Conservation (phyloP, 176 grass and related monocot species). For the Avena sativa region DNA sequence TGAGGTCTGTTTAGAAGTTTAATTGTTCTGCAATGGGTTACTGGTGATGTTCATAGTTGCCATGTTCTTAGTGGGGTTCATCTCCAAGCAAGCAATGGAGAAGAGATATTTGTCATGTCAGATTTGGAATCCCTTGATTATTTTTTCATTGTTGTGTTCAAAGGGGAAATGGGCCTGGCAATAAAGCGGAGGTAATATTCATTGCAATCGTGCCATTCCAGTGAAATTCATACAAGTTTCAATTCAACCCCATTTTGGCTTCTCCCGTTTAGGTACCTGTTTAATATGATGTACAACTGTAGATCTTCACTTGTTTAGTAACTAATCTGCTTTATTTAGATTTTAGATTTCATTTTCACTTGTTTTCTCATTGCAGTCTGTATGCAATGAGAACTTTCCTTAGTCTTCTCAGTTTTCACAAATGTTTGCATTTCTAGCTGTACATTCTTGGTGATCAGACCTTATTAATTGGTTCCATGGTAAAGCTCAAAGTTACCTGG, state of each 20-base stretch:
- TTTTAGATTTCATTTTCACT: neutral
- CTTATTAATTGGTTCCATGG: neutral
- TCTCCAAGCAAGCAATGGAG: conserved; percentile 48
- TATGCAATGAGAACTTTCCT: neutral
- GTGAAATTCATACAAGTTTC: conserved; percentile 34
- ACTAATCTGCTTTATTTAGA: neutral
- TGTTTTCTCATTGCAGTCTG: neutral
- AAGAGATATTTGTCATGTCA: conserved; percentile 27
- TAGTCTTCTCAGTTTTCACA: neutral
- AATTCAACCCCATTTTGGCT: conserved; percentile 29
- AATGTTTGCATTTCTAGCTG: neutral
- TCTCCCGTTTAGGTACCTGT: conserved; percentile 16
- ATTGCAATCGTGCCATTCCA: conserved; percentile 34
- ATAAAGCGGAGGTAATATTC: conserved; percentile 71
- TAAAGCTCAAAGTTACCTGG: neutral
- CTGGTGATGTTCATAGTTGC: conserved; percentile 52
- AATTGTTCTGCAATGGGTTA: conserved; percentile 27
- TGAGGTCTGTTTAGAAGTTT: conserved; percentile 28
- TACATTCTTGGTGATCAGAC: neutral
- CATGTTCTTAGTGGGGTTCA: conserved; percentile 42
- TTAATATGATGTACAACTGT: conserved; percentile 10
- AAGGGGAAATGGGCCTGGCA: conserved; percentile 53
- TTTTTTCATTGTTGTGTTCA: conserved; percentile 69
- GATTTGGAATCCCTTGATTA: conserved; percentile 38
- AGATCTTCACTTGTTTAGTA: conserved; percentile 23